Conservation (phyloP, 2,329 filamentous ascomycete species). For the Mycosphaerelloides madeirae region DNA sequence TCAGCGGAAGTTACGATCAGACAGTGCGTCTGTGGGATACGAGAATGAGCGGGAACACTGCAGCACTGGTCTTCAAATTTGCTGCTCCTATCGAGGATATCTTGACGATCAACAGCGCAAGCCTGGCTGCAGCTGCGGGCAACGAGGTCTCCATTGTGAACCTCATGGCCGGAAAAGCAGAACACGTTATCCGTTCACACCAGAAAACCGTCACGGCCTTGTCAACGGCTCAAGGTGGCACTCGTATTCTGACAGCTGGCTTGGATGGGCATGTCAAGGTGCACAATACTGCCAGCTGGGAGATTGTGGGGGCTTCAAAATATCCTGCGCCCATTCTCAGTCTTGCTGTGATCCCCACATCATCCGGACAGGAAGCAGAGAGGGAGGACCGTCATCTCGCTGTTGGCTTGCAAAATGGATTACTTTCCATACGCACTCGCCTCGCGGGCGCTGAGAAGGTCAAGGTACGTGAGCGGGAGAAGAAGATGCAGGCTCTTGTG, state of each 20-base stretch:
- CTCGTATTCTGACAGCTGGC: constrained; percentile 77
- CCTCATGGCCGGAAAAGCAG: constrained; percentile 80
- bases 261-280: constrained; percentile 96
- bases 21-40: constrained; percentile 94
- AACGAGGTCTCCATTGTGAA: constrained; percentile 89
- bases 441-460: constrained; percentile 76
- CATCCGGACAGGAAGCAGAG: constrained; percentile 45
- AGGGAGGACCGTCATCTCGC: constrained; percentile 86
- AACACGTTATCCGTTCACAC: constrained; percentile 85
- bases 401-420: constrained; percentile 89
- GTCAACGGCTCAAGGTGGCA: constrained; percentile 72
- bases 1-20: constrained; percentile 90
- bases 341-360: constrained; percentile 65
- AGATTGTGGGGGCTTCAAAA: constrained; percentile 90
- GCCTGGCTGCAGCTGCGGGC: constrained; percentile 76
- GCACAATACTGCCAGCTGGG: constrained; percentile 91
- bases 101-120: constrained; percentile 81
- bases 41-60: constrained; percentile 58
- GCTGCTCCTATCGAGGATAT: constrained; percentile 82
- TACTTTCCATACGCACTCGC: constrained; percentile 87
- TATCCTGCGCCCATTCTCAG: constrained; percentile 89
- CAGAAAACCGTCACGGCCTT: constrained; percentile 96
- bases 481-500: constrained; percentile 78
- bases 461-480: constrained; percentile 69
- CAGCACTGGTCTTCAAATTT: constrained; percentile 93